Conservation (phyloP, 148 eudicot genomes). For the Spergularia marina region DNA sequence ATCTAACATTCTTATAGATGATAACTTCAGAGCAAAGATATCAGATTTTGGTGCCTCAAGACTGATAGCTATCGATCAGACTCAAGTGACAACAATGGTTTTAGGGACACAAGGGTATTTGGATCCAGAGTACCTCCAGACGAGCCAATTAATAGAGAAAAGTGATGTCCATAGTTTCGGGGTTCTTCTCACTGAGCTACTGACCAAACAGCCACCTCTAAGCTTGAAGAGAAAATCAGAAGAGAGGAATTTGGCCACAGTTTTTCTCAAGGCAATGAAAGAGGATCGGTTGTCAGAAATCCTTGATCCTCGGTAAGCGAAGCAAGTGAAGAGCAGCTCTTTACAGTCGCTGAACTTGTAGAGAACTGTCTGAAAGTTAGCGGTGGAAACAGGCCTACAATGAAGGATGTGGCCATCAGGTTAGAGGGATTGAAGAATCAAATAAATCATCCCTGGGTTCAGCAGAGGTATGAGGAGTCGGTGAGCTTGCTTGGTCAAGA, state of each 20-base stretch:
- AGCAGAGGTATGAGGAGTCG: background rate
- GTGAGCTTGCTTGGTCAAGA: background rate
- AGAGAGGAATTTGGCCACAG: conserved; percentile 21
- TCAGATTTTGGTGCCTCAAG: conserved; percentile 31
- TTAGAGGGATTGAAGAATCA: conserved; percentile 19
- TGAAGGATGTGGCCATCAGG: conserved; percentile 20
- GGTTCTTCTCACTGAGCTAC: conserved; percentile 24
- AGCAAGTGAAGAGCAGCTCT: conserved; percentile 17
- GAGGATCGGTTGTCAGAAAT: conserved; percentile 19
- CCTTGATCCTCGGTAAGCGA: conserved; percentile 25
- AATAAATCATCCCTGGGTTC: conserved; percentile 3
- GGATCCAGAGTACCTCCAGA: conserved; percentile 31
- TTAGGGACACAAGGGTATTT: conserved; percentile 28
- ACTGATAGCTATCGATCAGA: conserved; percentile 22
- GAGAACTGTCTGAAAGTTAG: conserved; percentile 16
- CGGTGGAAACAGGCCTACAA: conserved; percentile 24
- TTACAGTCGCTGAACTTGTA: conserved; percentile 11
- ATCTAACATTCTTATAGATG: conserved; percentile 19
- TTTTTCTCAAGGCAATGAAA: conserved; percentile 14
- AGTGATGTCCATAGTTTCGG: conserved; percentile 33
- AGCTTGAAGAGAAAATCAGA: background rate
- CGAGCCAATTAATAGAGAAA: conserved; percentile 26
- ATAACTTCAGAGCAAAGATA: conserved; percentile 14
- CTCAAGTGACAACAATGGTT: conserved; percentile 25
- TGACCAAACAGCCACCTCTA: conserved; percentile 22